A percentile compares a stretch with the other conserved stretches of the same genome.
Conservation (phyloP, 768 basidiomycete species). For the Rhodotorula sphaerocarpa region DNA sequence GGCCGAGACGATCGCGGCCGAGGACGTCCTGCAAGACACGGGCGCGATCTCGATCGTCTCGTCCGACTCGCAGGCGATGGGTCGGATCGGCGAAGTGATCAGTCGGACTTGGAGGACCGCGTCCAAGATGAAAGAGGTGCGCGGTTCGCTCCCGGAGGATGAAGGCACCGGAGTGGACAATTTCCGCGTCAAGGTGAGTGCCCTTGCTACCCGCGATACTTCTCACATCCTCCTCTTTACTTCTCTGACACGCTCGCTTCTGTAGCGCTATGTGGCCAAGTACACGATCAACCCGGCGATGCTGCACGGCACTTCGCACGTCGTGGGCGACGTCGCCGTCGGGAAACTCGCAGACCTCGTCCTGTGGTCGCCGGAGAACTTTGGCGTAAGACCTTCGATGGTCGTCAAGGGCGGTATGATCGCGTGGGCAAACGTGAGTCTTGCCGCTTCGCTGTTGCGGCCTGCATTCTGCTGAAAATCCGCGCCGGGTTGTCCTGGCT, state of each 20-base stretch:
- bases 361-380: constrained; percentile 88
- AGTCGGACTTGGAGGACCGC: constrained; percentile 93
- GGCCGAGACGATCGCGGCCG: constrained; percentile 92
- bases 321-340: constrained; percentile 72
- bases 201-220: too few species aligned
- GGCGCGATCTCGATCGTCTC: constrained; percentile 97
- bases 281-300: constrained; percentile 98
- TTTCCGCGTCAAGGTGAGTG: constrained; percentile 68
- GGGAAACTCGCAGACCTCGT: constrained; percentile 89
- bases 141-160: constrained; percentile 64
- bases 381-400: constrained; percentile 87
- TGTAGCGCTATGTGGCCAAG: constrained; percentile 65
- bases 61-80: constrained; percentile 94
- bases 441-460: too few species aligned
- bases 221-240: too few species aligned
- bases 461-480: too few species aligned
- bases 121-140: constrained; percentile 76
- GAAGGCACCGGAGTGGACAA: constrained; percentile 66
- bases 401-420: constrained; percentile 92
- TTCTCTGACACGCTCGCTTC: not conserved
- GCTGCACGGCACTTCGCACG: constrained; percentile 79
- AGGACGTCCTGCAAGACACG: constrained; percentile 57
- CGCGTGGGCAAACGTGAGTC: constrained; percentile 72
- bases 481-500: too few species aligned
- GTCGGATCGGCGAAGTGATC: constrained; percentile 88